phyloP scores from a whole-genome alignment of 108 stramenopile species.

The Licmophora abbreviata region DNA sequence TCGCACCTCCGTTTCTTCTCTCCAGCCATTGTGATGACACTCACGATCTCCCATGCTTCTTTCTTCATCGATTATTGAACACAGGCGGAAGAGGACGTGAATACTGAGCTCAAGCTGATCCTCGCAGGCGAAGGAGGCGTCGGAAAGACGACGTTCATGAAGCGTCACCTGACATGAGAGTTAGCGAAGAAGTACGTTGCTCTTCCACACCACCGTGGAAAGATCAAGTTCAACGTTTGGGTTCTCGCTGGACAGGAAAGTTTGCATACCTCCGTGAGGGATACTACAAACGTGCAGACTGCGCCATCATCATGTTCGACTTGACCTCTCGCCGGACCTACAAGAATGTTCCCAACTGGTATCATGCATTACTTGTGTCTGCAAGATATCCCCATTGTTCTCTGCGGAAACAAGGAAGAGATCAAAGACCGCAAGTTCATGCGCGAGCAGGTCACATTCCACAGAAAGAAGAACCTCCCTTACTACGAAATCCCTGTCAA shows the following conservation, averaged over 20 bases:
- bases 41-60: too few relatives aligned
- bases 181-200: constrained; percentile 79
- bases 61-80: not conserved
- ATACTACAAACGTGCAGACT: constrained; percentile 67
- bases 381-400: constrained; percentile 82
- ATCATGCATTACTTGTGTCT: constrained; percentile 72
- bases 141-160: constrained; percentile 88
- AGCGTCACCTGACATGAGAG: constrained; percentile 74
- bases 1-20: too few relatives aligned
- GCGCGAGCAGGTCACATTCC: constrained; percentile 77
- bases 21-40: too few relatives aligned
- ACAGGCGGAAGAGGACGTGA: not conserved
- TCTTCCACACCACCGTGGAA: constrained; percentile 79
- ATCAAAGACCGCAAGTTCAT: constrained; percentile 84
- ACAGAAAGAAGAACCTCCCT: constrained; percentile 78
- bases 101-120: constrained; percentile 34
- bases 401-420: constrained; percentile 83
- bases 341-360: constrained; percentile 81
- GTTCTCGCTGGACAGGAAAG: constrained; percentile 82
- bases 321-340: constrained; percentile 69
- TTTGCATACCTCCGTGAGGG: constrained; percentile 75
- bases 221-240: constrained; percentile 85
- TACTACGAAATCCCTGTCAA: constrained; percentile 87
- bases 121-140: constrained; percentile 83
- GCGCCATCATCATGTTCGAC: constrained; percentile 82